These are phyloP conservation scores for Microdochium paspali DNA, from an alignment of 2,329 filamentous ascomycete genomes.

Conservation along the genomic window DNA sequence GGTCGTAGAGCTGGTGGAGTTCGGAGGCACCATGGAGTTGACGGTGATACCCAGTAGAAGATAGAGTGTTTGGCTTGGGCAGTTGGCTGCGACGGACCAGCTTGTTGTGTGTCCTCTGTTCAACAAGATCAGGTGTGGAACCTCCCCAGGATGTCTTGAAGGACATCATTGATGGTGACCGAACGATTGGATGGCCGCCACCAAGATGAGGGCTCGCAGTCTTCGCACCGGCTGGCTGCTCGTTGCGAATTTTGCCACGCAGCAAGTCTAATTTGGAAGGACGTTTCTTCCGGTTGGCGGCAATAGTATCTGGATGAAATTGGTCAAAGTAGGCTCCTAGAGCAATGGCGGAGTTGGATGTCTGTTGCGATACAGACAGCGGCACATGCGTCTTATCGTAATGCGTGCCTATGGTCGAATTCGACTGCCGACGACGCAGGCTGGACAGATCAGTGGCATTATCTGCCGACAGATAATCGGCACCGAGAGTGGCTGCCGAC, in stretches of 20 bases:
- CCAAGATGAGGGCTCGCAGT: neutral
- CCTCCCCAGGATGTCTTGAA: neutral
- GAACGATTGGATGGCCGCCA: neutral
- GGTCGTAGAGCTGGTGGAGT: slow-evolving; percentile 43
- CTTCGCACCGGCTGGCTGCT: neutral
- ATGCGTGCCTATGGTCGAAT: slow-evolving; percentile 45
- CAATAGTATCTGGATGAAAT: slow-evolving; percentile 5
- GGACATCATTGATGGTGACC: neutral
- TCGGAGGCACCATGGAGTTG: slow-evolving; percentile 22
- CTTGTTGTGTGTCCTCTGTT: neutral
- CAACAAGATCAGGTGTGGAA: neutral
- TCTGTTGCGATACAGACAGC: slow-evolving; percentile 49
- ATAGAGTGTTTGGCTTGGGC: neutral
- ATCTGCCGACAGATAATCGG: slow-evolving; percentile 13
- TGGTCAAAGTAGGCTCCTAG: slow-evolving; percentile 25
- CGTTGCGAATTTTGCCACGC: neutral
- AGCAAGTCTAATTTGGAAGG: slow-evolving; percentile 39
- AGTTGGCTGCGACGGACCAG: neutral
- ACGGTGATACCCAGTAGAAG: neutral
- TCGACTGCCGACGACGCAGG: slow-evolving; percentile 38
- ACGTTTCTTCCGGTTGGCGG: slow-evolving; percentile 31
- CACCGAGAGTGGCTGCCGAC: slow-evolving; percentile 14
- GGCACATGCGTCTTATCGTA: slow-evolving; percentile 48
- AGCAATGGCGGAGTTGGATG: slow-evolving; percentile 48
- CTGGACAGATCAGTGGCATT: slow-evolving; percentile 30